phyloP scores from a whole-genome alignment of 208 protist species.

The Acanthamoeba royreba region DNA sequence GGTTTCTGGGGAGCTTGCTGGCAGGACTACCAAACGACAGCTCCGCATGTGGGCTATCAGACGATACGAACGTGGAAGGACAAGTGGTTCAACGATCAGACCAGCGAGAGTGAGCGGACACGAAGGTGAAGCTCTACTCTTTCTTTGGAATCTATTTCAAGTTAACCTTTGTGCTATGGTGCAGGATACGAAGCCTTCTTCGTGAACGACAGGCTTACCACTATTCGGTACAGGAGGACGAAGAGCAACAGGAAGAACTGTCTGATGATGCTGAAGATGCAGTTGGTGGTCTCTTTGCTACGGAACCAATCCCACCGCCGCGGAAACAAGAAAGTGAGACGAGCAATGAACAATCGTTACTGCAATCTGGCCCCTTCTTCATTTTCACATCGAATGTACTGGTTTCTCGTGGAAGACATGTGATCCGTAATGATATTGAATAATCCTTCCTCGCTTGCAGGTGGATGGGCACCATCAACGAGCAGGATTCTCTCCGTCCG shows the following conservation, averaged over 20 bases:
- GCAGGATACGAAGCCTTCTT: neutral
- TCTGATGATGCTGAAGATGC: neutral
- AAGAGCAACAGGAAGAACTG: neutral
- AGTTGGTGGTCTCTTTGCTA: neutral
- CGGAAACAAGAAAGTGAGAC: neutral
- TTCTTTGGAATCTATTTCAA: neutral
- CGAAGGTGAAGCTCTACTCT: neutral
- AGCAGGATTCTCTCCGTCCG: neutral
- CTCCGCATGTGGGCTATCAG: neutral
- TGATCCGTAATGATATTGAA: too few relatives aligned
- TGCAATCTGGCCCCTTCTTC: neutral
- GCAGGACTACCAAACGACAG: neutral
- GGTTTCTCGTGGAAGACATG: too few relatives aligned
- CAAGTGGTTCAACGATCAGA: neutral
- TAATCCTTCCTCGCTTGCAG: neutral
- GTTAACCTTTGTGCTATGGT: neutral
- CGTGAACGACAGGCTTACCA: neutral
- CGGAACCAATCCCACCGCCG: neutral
- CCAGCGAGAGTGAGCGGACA: neutral
- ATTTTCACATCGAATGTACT: constrained; percentile 14
- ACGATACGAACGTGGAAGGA: neutral
- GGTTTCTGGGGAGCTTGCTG: constrained; percentile 12
- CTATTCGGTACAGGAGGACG: neutral
- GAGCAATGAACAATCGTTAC: neutral
- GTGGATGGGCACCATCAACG: neutral